Evolutionary conservation across 805 yeast species (phyloP), one percentile per base, ranked within the genome.

Genomic region (Nakazawaea ernobii): DNA sequence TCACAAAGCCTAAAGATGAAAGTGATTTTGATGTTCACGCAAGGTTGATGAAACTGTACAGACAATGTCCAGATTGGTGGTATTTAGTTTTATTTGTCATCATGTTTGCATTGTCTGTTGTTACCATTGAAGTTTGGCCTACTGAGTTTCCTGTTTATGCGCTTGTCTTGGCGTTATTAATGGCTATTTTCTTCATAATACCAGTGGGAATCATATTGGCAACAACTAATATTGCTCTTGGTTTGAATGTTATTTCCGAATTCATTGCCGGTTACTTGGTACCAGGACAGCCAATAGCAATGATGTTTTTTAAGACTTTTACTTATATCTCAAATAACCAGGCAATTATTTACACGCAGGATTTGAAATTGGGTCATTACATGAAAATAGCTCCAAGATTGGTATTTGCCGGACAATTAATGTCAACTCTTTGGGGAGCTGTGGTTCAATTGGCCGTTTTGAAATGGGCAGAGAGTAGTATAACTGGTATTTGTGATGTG

Each of bases 1-100:
- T 76, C 2, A 57, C 57, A 41, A 67, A 70, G 51, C 57, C 55
- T 32, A 57, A 57, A 36, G 51, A 62, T 24, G 65, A 63, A 6
- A 27, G 44, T 10, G 47, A 50, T 6, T 53, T 66, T 8, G 63
- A 68, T 26, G 71, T 70, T 9, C 54, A 60, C 29, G 51, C 48
- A 63, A 68, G 82, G 51, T 70, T 82, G 50, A 81, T 83, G 84
- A 58, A 55, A 39, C 66, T 62, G 47, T 83, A 84, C 60, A 73
- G 73, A 35, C 89, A 84, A 53, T 87, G 82, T 17, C 94, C 95
- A 1, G 85, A 80, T 53, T 80, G 83, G 82, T 82, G 89, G 87
- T 84, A 75, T 55, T 55, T 65, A 4, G 50, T 62, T 3, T 65
- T 77, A 13, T 67, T 82, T 36, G 48, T 77, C n/a, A 52, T 67